Base-by-base conservation (phyloP, 2,329 filamentous ascomycete genomes). In the Pseudogymnoascus sp. region DNA sequence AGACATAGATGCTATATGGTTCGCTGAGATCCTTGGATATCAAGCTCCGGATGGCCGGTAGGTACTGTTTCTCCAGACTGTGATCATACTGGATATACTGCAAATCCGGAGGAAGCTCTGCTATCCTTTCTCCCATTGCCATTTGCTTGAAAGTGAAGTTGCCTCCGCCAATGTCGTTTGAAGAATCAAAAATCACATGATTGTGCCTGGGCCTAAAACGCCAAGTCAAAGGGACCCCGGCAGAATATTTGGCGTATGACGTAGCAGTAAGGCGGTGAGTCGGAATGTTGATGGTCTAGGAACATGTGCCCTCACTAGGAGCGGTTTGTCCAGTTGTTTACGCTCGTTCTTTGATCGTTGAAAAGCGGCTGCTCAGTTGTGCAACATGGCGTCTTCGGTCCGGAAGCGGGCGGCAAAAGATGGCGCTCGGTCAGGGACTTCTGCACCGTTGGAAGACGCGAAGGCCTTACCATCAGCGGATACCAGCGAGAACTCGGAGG, bases 1-100 rank as follows among this genome's bases (percentile, higher is more conserved):
- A 99, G 64, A 99, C 94, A 78, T 99, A 99, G 74, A 99, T 97
- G 77, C 93, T 97, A 75, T 99, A 99, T 1, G 94, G 94, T 75
- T 99, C 94, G 69, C 93, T 97, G 60, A 99, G 82, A 73, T 97
- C 94, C 71, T 93, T 96, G 50, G 92, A 94, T 71, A 99, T 99
- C 72, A 99, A 79, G 63, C 92, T 87, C 63, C 93, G 87, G 75
- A 99, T 97, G 44, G 91, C 86, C 37, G 92, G 86, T 44, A 99
- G 85, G 73, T 94, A 83, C 73, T 83, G 74, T 47, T 80, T 76
- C 70, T 88, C 85, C 18, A 87, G 77, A 8, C 75, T 74, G 72
- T 87, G 84, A 64, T 84, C 78, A 70, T 88, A 88, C 70, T 85
- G 84, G 35, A 85, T 77, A 69, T 86, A 88, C 60, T 77, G 75